A percentile compares a stretch with the other conserved stretches of the same genome.
phyloP scores from a whole-genome alignment of 2,329 filamentous ascomycete species.

The Aureobasidium sp. region DNA sequence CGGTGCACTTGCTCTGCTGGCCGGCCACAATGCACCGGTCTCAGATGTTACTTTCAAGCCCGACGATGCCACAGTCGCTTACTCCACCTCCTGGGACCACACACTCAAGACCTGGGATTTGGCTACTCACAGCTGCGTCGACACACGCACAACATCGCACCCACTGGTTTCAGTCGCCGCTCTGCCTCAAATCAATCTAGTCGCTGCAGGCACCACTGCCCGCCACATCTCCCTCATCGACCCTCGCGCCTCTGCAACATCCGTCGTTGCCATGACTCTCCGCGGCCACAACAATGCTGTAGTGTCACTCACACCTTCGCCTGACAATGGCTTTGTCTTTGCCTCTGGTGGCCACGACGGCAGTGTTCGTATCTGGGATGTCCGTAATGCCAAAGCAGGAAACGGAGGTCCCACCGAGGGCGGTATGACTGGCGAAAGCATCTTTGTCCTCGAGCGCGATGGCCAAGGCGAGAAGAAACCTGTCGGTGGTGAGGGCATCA shows the following conservation, averaged over 20 bases:
- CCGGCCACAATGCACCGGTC: conserved; percentile 63
- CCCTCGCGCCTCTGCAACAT: conserved; percentile 66
- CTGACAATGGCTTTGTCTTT: conserved; percentile 62
- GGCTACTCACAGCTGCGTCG: conserved; percentile 68
- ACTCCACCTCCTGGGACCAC: conserved; percentile 87
- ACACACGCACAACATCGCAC: conserved; percentile 74
- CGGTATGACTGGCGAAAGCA: conserved; percentile 55
- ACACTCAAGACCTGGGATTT: conserved; percentile 86
- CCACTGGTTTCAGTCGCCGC: conserved; percentile 72
- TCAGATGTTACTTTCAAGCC: conserved; percentile 79
- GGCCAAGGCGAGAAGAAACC: conserved; percentile 52
- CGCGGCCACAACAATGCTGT: conserved; percentile 76
- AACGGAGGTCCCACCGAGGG: conserved; percentile 40
- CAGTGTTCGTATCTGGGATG: conserved; percentile 89
- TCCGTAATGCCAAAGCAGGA: conserved; percentile 41
- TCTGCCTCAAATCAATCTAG: conserved; percentile 55
- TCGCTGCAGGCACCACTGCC: conserved; percentile 71
- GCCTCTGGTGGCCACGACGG: conserved; percentile 88
- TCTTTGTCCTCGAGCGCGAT: conserved; percentile 70
- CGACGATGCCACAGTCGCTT: conserved; percentile 76
- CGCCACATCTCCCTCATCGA: conserved; percentile 91
- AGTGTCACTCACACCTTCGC: conserved; percentile 49
- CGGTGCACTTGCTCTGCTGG: conserved; percentile 67
- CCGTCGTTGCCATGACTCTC: conserved; percentile 80
- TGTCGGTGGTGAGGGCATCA: conserved; percentile 69